A percentile compares a stretch with the other conserved stretches of the same genome.
These are phyloP conservation scores for Helenozyma baotianmanensis DNA, from an alignment of 805 yeast genomes.

Conservation along the genomic window DNA sequence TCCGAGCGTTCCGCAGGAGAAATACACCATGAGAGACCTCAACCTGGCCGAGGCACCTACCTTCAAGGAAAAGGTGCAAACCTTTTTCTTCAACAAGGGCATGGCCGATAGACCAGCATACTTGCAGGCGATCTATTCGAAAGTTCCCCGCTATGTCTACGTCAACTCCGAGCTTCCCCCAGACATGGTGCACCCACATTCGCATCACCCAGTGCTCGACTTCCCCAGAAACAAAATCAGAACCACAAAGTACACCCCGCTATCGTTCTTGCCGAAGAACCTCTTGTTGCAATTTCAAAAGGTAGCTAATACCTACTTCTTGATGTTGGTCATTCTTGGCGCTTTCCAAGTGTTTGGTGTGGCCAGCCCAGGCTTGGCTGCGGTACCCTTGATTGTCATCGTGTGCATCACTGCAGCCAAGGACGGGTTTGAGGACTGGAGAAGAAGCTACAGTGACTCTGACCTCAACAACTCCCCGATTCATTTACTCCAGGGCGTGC, in stretches of 20 bases:
- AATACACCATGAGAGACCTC: constrained; percentile 11
- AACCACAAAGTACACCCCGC: constrained; percentile 92
- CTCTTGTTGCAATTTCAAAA: constrained; percentile 65
- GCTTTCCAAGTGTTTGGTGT: constrained; percentile 77
- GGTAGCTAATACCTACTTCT: constrained; percentile 86
- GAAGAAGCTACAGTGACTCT: constrained; percentile 66
- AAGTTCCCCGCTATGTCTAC: constrained; percentile 42
- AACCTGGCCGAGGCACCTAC: constrained; percentile 9
- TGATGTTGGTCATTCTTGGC: constrained; percentile 74
- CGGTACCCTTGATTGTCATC: constrained; percentile 77
- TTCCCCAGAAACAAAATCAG: constrained; percentile 89
- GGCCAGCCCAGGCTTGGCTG: constrained; percentile 67
- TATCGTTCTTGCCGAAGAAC: constrained; percentile 85
- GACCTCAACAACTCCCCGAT: constrained; percentile 68
- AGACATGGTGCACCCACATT: constrained; percentile 42
- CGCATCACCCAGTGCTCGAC: constrained; percentile 50
- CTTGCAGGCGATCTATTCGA: constrained; percentile 32
- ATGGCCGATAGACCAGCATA: constrained; percentile 29
- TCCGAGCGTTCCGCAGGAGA: constrained; percentile 1
- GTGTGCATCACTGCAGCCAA: constrained; percentile 70
- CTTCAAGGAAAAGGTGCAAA: constrained; percentile 7
- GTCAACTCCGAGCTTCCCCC: constrained; percentile 49
- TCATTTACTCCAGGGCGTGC: constrained; percentile 49
- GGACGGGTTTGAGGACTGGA: constrained; percentile 78
- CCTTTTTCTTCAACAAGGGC: constrained; percentile 16